These are phyloP conservation scores for Leucaena leucocephala DNA, from an alignment of 306 rosid genomes.

Conservation along the genomic window DNA sequence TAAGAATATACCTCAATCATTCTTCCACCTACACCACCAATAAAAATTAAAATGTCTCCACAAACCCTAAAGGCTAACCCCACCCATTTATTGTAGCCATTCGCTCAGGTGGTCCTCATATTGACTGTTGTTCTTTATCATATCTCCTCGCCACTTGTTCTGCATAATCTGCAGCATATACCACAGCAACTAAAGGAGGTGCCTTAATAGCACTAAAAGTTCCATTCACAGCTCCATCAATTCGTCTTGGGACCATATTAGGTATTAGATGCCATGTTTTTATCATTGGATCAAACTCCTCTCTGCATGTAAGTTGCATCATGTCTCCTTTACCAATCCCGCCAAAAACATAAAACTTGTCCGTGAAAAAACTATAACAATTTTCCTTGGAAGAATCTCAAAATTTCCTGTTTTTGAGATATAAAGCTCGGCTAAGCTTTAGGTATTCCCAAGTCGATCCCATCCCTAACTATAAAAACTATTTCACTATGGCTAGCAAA, in stretches of 20 bases:
- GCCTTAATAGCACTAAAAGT: conserved; percentile 57
- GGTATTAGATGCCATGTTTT: conserved; percentile 69
- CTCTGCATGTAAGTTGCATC: conserved; percentile 61
- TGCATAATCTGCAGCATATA: conserved; percentile 79
- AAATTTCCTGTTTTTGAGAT: conserved; percentile 67
- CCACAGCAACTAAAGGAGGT: conserved; percentile 77
- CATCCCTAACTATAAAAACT: conserved; percentile 42
- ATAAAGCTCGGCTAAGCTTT: conserved; percentile 70
- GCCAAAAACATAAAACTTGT: conserved; percentile 69
- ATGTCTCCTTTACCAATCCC: conserved; percentile 57
- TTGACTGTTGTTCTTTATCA: conserved; percentile 44
- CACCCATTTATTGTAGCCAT: conserved; percentile 64
- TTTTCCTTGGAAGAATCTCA: conserved; percentile 69
- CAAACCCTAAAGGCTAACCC: conserved; percentile 80
- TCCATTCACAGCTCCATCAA: conserved; percentile 2
- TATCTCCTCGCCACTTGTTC: conserved; percentile 59
- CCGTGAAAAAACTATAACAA: conserved; percentile 69
- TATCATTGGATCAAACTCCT: conserved; percentile 62
- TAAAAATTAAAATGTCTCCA: conserved; percentile 61
- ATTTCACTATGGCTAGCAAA: too few relatives aligned
- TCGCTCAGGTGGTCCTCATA: conserved; percentile 62
- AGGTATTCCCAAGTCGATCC: conserved; percentile 62
- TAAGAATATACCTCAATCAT: background rate
- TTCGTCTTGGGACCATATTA: conserved; percentile 54
- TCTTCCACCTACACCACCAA: conserved; percentile 51